Evolutionary conservation across 2,329 filamentous ascomycete genomes (phyloP), one percentile per base, ranked within the genome.

Genomic region (Botrytis pseudocinerea): DNA sequence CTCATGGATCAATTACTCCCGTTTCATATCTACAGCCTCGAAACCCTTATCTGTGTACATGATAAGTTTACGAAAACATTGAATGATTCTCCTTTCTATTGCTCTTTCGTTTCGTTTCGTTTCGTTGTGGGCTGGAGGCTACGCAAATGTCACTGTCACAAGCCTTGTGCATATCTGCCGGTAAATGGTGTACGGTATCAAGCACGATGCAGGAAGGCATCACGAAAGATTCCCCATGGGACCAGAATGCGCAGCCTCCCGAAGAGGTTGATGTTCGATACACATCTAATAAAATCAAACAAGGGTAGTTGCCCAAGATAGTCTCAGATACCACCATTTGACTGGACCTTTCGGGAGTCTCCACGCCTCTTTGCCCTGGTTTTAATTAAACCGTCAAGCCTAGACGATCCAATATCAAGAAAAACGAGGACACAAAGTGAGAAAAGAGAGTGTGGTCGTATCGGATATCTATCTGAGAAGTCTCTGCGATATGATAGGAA

Each of bases 1-100:
- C 61, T 71, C 70, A 71, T 71, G 48, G 22, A 66, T 71, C 48
- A 46, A 60, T 4, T 40, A 40, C 54, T 71, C 42, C 38, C 46
- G 76, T 76, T 77, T 77, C 76, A 76, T 42, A 44, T 68, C 28
- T 66, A 54, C 69, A 74, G 74, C 72, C 73, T 74, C 65, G 64
- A 68, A 64, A 40, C 69, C 59, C 25, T 51, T 51, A 35, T n/a
- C 68, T 12, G 32, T 71, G 44, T 44, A 71, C 40, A n/a, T 25
- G 20, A 35, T 28, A 8, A 40, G 73, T 51, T 74, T 63, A 71
- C 72, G 44, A 75, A 46, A 64, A 62, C 59, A 51, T 73, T 65
- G n/a, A 74, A 25, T 22, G 5, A 25, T 25, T 20, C 20, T 14
- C n/a, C 48, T 54, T 7, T 6, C 12, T 16, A 7, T 16, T 54